These are phyloP conservation scores for Gynostemma pentaphyllum DNA, from an alignment of 306 rosid genomes.

Conservation along the genomic window DNA sequence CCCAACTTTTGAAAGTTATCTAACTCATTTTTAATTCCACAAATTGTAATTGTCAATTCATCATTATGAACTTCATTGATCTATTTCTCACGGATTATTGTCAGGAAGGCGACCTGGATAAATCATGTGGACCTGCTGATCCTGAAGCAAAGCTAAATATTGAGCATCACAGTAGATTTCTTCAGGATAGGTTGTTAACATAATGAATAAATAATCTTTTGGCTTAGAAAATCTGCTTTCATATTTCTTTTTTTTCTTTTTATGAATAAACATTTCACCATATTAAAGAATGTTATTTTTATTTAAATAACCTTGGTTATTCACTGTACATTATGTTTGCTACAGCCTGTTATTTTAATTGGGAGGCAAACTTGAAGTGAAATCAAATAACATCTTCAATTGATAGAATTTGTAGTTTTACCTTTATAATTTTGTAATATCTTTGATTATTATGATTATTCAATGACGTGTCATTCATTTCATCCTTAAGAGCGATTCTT, in stretches of 20 bases:
- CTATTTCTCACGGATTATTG: conserved; percentile 9
- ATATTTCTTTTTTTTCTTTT: not conserved
- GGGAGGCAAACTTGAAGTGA: not conserved
- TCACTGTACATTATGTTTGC: not conserved
- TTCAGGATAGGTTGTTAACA: conserved; percentile 49
- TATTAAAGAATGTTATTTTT: not conserved
- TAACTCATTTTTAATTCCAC: not conserved
- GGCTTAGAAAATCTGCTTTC: not conserved
- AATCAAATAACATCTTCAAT: not conserved
- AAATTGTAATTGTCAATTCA: conserved; percentile 6
- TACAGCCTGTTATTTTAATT: not conserved
- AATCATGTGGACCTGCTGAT: conserved; percentile 18
- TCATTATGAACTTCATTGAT: not conserved
- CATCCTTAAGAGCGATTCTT: not conserved
- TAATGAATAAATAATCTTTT: not conserved
- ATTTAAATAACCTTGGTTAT: not conserved
- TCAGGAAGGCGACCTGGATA: conserved; percentile 33
- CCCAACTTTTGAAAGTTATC: not conserved
- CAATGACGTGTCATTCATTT: not conserved
- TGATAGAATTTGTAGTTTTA: not conserved
- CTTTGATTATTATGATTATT: not conserved
- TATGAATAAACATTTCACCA: not conserved
- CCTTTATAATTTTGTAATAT: not conserved
- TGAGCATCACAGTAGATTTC: conserved; percentile 45
- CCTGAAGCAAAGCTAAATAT: conserved; percentile 16